phyloP scores from a whole-genome alignment of 2,329 filamentous ascomycete genomes.

The Pseudogymnoascus sp. region DNA sequence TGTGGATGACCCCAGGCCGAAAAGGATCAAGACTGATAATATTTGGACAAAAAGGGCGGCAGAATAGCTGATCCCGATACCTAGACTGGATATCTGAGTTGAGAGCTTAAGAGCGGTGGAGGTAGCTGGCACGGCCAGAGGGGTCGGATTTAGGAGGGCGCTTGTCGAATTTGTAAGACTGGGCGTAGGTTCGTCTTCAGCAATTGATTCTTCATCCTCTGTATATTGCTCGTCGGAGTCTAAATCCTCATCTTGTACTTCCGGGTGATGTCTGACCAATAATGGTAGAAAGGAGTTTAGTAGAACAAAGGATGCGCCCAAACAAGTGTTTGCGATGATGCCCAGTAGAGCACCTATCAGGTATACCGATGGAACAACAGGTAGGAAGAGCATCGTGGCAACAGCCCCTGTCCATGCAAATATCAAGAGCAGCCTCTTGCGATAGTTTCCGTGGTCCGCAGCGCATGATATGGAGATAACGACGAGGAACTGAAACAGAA shows the following conservation, averaged over 20 bases:
- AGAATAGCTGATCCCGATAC: slow-evolving; percentile 89
- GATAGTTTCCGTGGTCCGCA: slow-evolving; percentile 86
- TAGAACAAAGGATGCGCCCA: slow-evolving; percentile 90
- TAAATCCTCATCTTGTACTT: slow-evolving; percentile 25
- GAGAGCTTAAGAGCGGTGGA: slow-evolving; percentile 70
- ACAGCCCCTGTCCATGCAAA: slow-evolving; percentile 79
- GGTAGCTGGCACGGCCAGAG: slow-evolving; percentile 35
- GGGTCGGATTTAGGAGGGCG: slow-evolving; percentile 36
- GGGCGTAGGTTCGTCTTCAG: slow-evolving; percentile 7
- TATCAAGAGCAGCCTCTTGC: slow-evolving; percentile 78
- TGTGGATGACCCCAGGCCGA: slow-evolving; percentile 67
- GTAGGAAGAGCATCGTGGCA: slow-evolving; percentile 83
- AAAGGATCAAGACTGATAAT: slow-evolving; percentile 69
- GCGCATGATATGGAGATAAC: slow-evolving; percentile 96
- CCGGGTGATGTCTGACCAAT: slow-evolving; percentile 74
- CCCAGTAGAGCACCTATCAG: slow-evolving; percentile 76
- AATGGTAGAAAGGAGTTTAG: slow-evolving; percentile 92
- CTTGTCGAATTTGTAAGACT: slow-evolving; percentile 39
- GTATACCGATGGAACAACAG: slow-evolving; percentile 68
- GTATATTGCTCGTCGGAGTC: slow-evolving; percentile 14
- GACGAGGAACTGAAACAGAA: slow-evolving; percentile 78
- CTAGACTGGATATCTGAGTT: slow-evolving; percentile 83
- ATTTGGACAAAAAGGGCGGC: slow-evolving; percentile 82
- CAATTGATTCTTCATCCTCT: slow-evolving; percentile 15
- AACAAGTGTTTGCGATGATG: slow-evolving; percentile 86